Evolutionary conservation across 306 rosid genomes (phyloP), one percentile per base, ranked within the genome.

Genomic region (Sicyos edulis): DNA sequence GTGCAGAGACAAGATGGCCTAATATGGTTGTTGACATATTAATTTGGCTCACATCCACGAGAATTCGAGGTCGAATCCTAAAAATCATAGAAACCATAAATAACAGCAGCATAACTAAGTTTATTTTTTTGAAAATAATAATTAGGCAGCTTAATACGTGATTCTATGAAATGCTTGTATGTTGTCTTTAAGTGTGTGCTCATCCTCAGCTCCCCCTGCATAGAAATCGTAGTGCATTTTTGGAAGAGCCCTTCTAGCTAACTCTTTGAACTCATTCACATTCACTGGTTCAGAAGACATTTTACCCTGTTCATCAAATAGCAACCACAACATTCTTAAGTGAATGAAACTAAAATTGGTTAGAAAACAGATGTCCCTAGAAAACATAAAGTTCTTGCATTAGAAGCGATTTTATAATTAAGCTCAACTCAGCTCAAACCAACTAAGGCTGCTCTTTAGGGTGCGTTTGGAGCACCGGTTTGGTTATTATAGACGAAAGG

Each of bases 181-280:
- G 49, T 88, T 88, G 62, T 86, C 84, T 74, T 78, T 83, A 5
- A 84, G 79, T 0, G 91, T 83, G 78, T 71, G 64, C 59, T 88
- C 78, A 13, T 84, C 95, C 71, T 88, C 91, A 74, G 95, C 91
- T 59, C 91, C 95, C 54, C 89, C 91, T 12, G 86, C 59, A 44
- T 68, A 79, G 73, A 74, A 88, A 80, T 86, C 95, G 45, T 75
- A 86, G 71, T 74, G 76, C 91, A 86, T 83, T 68, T 88, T 88
- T 45, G 91, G 89, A 73, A 88, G 81, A 11, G 44, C 86, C 57
- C 71, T 79, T 79, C 64, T 78, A 7, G 91, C 95, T 88, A 86
- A 44, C 76, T 83, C 83, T 72, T 81, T 82, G 81, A 83, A 84
- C 54, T 86, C 95, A 26, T 73, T 81, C 50, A 84, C 91, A 76